Evolutionary conservation across 345 rosid species (phyloP).

Genomic region (Gossypium raimondii): DNA sequence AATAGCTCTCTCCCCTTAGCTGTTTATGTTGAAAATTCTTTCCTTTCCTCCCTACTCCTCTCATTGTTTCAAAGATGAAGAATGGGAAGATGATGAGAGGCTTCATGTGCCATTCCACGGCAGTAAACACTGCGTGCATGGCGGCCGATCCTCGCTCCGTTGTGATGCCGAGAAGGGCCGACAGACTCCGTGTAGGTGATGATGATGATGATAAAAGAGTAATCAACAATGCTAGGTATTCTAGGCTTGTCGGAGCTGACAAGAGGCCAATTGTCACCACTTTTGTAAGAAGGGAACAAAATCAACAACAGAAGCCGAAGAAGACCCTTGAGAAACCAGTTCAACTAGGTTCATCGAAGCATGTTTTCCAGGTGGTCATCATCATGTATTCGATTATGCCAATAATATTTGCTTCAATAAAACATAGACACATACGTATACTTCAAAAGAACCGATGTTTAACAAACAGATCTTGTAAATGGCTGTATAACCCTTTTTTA

Average conservation of each 20-base stretch:
- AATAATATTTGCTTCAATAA: too few species aligned
- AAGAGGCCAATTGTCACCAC: constrained; percentile 11
- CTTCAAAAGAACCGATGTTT: too few species aligned
- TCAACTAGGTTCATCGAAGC: constrained; percentile 21
- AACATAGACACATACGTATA: too few species aligned
- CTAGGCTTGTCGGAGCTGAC: constrained; percentile 19
- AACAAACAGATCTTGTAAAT: too few species aligned
- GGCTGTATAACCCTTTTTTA: too few species aligned
- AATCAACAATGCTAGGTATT: constrained; percentile 25
- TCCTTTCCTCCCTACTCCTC: not conserved
- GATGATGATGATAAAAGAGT: constrained; percentile 14
- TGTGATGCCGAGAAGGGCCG: constrained; percentile 34
- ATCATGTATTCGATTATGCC: not conserved
- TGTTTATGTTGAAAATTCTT: too few species aligned
- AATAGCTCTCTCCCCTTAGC: too few species aligned
- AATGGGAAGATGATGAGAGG: constrained; percentile 36
- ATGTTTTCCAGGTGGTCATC: constrained; percentile 33
- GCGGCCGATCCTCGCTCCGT: constrained; percentile 36
- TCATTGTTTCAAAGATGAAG: not conserved
- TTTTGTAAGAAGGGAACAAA: constrained; percentile 14
- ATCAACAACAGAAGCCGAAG: not conserved
- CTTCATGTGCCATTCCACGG: constrained; percentile 59
- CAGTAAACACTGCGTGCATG: constrained; percentile 44
- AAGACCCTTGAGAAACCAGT: constrained; percentile 3
- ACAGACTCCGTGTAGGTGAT: not conserved